Percentiles rank a stretch among this genome's conserved stretches.
Evolutionary conservation across 331 rosid species (phyloP).

Genomic region (Pyracantha coccinea): DNA sequence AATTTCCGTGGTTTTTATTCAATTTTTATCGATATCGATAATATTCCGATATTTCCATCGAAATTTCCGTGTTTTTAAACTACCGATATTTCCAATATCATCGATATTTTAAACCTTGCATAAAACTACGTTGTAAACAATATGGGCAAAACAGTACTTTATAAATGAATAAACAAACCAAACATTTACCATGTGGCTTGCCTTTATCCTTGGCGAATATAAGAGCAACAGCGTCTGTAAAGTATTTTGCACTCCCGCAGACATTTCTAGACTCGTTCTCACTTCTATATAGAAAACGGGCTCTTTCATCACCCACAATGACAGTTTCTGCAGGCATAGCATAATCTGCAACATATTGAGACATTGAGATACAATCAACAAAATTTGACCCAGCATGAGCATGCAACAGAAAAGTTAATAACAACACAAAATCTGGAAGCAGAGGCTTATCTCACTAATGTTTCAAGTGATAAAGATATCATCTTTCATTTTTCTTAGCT

Average conservation of each 20-base stretch:
- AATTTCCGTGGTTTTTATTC: too few species aligned
- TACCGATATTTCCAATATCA: too few species aligned
- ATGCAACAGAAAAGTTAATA: background rate
- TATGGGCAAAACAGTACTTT: background rate
- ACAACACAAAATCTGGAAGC: background rate
- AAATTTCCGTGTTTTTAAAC: too few species aligned
- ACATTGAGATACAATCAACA: conserved; percentile 7
- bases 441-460: background rate
- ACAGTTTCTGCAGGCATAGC: conserved; percentile 66
- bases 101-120: too few species aligned
- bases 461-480: background rate
- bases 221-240: conserved; percentile 58
- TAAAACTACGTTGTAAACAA: background rate
- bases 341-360: conserved; percentile 40
- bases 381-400: conserved; percentile 8
- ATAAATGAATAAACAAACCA: background rate
- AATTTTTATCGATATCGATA: too few species aligned
- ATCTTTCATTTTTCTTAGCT: conserved; percentile 2
- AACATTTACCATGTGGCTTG: conserved; percentile 43
- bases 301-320: conserved; percentile 69
- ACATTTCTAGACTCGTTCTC: conserved; percentile 22
- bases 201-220: conserved; percentile 56
- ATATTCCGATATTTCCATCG: too few species aligned
- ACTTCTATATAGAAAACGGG: conserved; percentile 34
- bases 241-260: conserved; percentile 19